Conservation (phyloP, 371 early-diverging fungal genomes). For the Sporodiniella umbellata region DNA sequence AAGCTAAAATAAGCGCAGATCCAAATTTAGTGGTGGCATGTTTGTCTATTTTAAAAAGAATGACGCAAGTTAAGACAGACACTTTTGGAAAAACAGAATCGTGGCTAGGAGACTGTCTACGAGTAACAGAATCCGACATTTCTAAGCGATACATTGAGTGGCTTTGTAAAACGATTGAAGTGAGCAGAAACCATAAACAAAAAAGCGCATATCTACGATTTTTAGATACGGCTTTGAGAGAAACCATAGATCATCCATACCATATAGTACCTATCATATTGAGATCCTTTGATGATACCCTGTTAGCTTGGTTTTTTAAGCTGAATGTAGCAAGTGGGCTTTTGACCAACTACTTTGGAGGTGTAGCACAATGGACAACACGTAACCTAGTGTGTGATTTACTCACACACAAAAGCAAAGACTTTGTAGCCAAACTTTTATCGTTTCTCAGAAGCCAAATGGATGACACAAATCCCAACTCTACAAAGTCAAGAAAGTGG, state of each 20-base stretch:
- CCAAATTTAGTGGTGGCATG: conserved; percentile 19
- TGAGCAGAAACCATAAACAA: background rate
- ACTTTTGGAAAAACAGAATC: background rate
- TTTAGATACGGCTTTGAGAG: background rate
- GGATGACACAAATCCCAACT: conserved; percentile 5
- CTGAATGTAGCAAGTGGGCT: background rate
- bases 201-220: background rate
- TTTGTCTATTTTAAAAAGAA: conserved; percentile 10
- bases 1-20: conserved; percentile 30
- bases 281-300: background rate
- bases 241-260: background rate
- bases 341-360: conserved; percentile 26
- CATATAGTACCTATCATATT: conserved; percentile 25
- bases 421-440: conserved; percentile 21
- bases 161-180: conserved; percentile 5
- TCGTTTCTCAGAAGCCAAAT: conserved; percentile 15
- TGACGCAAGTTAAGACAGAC: conserved; percentile 9
- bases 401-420: conserved; percentile 19
- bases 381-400: conserved; percentile 15
- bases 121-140: conserved; percentile 14
- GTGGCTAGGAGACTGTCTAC: conserved; percentile 23
- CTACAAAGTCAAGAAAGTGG: conserved; percentile 23
- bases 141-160: conserved; percentile 24
- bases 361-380: conserved; percentile 24
- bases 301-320: conserved; percentile 15